Conservation (phyloP, 495 filamentous ascomycete genomes). For the Trichoderma gamsii region DNA sequence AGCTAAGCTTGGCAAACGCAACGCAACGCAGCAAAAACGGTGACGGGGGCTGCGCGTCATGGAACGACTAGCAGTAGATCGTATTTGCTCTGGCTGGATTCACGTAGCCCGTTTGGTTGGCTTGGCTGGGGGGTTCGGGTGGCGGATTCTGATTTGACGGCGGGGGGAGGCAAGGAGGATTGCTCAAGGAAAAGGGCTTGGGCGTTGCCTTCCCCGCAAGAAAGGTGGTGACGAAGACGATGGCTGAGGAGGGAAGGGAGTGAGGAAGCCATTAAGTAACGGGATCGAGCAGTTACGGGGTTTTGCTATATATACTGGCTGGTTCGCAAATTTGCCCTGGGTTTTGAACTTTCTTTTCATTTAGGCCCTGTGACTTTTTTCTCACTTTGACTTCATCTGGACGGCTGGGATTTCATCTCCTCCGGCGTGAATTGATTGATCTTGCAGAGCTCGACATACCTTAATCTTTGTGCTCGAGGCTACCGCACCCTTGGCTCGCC, state of each 20-base stretch:
- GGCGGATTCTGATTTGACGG: too few species aligned
- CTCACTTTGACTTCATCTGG: neutral
- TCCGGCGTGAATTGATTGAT: too few species aligned
- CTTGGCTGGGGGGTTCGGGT: neutral
- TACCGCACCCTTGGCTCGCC: too few species aligned
- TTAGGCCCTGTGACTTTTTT: neutral
- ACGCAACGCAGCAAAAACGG: neutral
- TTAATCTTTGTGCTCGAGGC: too few species aligned
- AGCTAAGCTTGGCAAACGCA: too few species aligned
- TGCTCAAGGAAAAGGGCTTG: neutral
- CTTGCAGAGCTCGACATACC: too few species aligned
- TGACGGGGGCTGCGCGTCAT: constrained; percentile 11
- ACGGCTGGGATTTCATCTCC: too few species aligned
- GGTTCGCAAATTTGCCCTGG: neutral
- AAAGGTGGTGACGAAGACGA: neutral
- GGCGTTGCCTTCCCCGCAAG: neutral
- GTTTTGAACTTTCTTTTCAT: neutral
- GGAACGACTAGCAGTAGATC: neutral
- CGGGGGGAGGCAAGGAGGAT: neutral
- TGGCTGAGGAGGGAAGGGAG: too few species aligned
- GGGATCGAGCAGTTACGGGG: too few species aligned
- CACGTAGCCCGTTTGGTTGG: neutral
- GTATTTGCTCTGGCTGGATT: neutral
- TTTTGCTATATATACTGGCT: too few species aligned
- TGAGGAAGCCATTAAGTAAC: too few species aligned